Evolutionary conservation across 805 yeast genomes (phyloP).

Genomic region (Ogataea methanolica): DNA sequence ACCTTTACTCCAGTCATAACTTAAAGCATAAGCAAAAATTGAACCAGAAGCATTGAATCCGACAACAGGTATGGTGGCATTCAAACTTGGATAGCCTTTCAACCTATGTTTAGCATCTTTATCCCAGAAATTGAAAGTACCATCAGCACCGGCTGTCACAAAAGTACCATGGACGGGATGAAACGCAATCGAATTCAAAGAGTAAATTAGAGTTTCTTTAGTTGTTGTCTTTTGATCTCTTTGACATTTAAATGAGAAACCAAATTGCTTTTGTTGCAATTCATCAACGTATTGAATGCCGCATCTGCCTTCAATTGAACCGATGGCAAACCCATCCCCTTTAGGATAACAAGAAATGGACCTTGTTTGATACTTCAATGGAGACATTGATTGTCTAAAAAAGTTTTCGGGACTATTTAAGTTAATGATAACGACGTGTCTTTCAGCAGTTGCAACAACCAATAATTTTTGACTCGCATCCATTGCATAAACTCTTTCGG

Average conservation of each 20-base stretch:
- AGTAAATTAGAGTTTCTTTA: slow-evolving; percentile 63
- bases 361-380: slow-evolving; percentile 87
- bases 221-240: slow-evolving; percentile 57
- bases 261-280: slow-evolving; percentile 60
- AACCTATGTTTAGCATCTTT: slow-evolving; percentile 86
- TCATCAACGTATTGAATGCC: slow-evolving; percentile 91
- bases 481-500: slow-evolving; percentile 90
- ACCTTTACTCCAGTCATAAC: slow-evolving; percentile 97
- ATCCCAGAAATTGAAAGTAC: slow-evolving; percentile 93
- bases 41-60: slow-evolving; percentile 80
- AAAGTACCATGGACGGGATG: slow-evolving; percentile 91
- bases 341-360: slow-evolving; percentile 79
- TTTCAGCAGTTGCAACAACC: slow-evolving; percentile 92
- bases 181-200: slow-evolving; percentile 76
- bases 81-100: slow-evolving; percentile 68
- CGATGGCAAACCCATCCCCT: slow-evolving; percentile 90
- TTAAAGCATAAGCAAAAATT: slow-evolving; percentile 83
- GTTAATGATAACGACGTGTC: slow-evolving; percentile 73
- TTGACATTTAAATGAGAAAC: slow-evolving; percentile 94
- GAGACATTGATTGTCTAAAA: slow-evolving; percentile 68
- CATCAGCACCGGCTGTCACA: slow-evolving; percentile 93
- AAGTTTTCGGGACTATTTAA: slow-evolving; percentile 78
- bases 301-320: slow-evolving; percentile 93
- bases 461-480: slow-evolving; percentile 75
- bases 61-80: slow-evolving; percentile 66